Evolutionary conservation across 2,329 filamentous ascomycete species (phyloP), one percentile per base, ranked within the genome.

Genomic region (Pestalotiopsis fici): DNA sequence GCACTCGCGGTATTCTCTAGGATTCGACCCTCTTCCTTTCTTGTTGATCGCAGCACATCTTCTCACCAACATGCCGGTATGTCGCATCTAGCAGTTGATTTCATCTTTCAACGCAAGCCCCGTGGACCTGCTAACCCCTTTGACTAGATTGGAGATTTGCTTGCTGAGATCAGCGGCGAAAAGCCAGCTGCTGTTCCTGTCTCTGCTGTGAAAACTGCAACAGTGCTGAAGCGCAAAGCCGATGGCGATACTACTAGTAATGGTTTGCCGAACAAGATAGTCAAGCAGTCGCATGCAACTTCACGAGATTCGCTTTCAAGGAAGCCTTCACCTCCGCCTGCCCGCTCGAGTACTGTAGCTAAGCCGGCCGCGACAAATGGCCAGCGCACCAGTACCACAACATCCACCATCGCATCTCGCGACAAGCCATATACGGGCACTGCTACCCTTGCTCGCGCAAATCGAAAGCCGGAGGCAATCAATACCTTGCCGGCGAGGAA

Each of bases 141-240:
- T 35, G 13, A 23, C 23, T 21, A 87, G 85, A 88, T 89, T 72
- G 79, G 83, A 69, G 86, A 88, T 70, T 80, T 89, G n/a, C 82
- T 89, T 39, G 88, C 87, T 71, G 86, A 88, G 75, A 91, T 91
- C 71, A 87, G 82, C 70, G 88, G 88, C 74, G 83, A 84, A 69
- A 82, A 85, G 75, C 78, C 80, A 31, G 75, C 80, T 11, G 73
- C 83, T 15, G 72, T 75, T 57, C 73, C 74, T 62, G 67, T 80
- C 18, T 28, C 55, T 25, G 27, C 55, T 13, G 23, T 31, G 21
- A 70, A 76, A 60, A 67, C 70, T 56, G 71, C 79, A 18, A 72
- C 79, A 7, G 73, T 76, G 31, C 76, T 81, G 47, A 91, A 91
- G 78, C 84, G 88, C 70, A 91, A 90, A 74, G 85, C 87, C 61